These are phyloP conservation scores for Hsuehochloa calcarea DNA, from an alignment of 176 grass and related monocot genomes.

Conservation along the genomic window DNA sequence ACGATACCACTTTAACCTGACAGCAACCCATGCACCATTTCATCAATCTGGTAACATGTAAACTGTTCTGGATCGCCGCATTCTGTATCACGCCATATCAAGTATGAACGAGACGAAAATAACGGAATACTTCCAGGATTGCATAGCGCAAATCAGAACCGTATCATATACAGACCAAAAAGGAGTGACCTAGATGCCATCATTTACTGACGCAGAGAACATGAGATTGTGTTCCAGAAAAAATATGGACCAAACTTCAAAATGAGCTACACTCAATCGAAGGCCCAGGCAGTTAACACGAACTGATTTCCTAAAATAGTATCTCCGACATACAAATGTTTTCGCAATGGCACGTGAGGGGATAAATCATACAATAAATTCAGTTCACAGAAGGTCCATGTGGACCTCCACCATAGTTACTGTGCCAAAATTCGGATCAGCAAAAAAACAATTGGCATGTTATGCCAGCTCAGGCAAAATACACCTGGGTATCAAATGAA, in stretches of 20 bases:
- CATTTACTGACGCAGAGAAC: not conserved
- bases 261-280: not conserved
- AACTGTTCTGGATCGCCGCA: too few species aligned
- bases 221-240: not conserved
- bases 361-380: slow-evolving; percentile 12
- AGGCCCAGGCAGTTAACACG: not conserved
- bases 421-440: slow-evolving; percentile 2
- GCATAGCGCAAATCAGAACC: too few species aligned
- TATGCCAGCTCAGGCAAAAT: slow-evolving; percentile 16
- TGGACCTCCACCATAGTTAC: not conserved
- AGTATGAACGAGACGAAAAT: too few species aligned
- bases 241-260: not conserved
- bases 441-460: not conserved
- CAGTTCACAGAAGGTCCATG: not conserved
- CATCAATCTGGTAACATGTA: too few species aligned
- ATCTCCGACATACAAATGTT: not conserved
- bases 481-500: not conserved
- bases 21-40: not conserved
- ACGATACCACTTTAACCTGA: not conserved
- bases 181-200: not conserved
- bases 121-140: too few species aligned
- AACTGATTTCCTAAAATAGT: not conserved
- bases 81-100: too few species aligned
- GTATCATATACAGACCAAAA: not conserved
- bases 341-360: not conserved